Percentiles rank a stretch among this genome's conserved stretches.
Evolutionary conservation across 768 basidiomycete species (phyloP).

Genomic region (Pulveroboletus sp.): DNA sequence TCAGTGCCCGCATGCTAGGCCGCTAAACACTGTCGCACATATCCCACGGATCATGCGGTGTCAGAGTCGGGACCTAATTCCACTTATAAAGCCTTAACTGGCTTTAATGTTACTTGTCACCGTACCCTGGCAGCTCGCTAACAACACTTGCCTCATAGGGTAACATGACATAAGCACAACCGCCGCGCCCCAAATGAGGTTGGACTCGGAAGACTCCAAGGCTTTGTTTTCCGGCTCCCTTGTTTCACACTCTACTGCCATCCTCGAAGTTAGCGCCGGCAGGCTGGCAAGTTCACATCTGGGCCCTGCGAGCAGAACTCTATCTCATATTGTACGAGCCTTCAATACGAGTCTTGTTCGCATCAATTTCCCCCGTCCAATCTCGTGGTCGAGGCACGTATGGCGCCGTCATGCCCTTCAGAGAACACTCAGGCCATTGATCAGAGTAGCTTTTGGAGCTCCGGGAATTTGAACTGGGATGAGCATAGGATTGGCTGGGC

Average conservation of each 20-base stretch:
- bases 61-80: too few relatives aligned
- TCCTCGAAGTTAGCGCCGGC: constrained; percentile 1
- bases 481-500: constrained; percentile 71
- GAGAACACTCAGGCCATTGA: constrained; percentile 50
- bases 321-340: constrained; percentile 6
- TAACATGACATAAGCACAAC: background rate
- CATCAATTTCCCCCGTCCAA: background rate
- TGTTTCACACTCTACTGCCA: background rate
- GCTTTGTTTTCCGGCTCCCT: background rate
- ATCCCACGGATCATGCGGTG: too few relatives aligned
- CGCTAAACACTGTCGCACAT: too few relatives aligned
- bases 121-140: too few relatives aligned
- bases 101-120: too few relatives aligned
- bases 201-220: background rate
- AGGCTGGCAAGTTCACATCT: constrained; percentile 6
- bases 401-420: constrained; percentile 43
- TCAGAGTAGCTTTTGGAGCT: constrained; percentile 62
- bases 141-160: background rate
- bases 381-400: constrained; percentile 5
- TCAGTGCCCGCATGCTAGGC: too few relatives aligned
- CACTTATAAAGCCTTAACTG: too few relatives aligned
- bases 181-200: background rate
- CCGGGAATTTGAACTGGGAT: constrained; percentile 54
- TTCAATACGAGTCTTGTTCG: background rate
- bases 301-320: constrained; percentile 1